Percentiles rank a stretch among this genome's conserved stretches.
Conservation (phyloP, 2,329 filamentous ascomycete species). For the Aphanoascus verrucosus region DNA sequence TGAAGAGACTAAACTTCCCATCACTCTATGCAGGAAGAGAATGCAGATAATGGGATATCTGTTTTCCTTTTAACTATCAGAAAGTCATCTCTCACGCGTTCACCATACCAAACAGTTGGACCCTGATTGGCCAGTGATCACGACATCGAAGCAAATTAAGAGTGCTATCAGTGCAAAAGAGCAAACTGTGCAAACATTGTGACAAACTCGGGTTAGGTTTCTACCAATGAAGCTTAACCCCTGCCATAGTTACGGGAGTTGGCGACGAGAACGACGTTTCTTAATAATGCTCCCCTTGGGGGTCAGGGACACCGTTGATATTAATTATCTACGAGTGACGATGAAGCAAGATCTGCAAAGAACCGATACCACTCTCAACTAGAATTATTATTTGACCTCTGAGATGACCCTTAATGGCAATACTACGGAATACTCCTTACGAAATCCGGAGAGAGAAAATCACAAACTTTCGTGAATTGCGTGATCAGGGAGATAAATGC, state of each 20-base stretch:
- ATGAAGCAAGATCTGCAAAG: not conserved
- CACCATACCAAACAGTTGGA: slow-evolving; percentile 14
- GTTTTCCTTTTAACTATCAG: not conserved
- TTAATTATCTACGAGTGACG: not conserved
- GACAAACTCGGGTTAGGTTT: not conserved
- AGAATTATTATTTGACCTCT: no score
- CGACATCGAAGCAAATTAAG: slow-evolving; percentile 30
- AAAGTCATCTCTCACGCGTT: not conserved
- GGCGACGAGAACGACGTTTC: no score
- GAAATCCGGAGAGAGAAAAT: not conserved
- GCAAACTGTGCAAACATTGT: slow-evolving; percentile 13
- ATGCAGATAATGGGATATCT: not conserved
- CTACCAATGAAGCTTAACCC: not conserved
- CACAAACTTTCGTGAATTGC: not conserved
- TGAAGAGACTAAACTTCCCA: slow-evolving; percentile 1
- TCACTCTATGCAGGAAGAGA: not conserved
- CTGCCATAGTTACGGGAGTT: no score
- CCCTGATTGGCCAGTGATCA: slow-evolving; percentile 35
- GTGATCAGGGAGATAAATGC: slow-evolving; percentile 4
- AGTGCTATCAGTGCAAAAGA: slow-evolving; percentile 11
- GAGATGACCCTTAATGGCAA: no score
- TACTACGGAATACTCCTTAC: no score
- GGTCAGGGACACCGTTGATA: no score
- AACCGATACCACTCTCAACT: no score
- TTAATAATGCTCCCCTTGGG: no score